Evolutionary conservation across 805 yeast genomes (phyloP), one percentile per base, ranked within the genome.

Genomic region (Komagataella pseudopastoris): DNA sequence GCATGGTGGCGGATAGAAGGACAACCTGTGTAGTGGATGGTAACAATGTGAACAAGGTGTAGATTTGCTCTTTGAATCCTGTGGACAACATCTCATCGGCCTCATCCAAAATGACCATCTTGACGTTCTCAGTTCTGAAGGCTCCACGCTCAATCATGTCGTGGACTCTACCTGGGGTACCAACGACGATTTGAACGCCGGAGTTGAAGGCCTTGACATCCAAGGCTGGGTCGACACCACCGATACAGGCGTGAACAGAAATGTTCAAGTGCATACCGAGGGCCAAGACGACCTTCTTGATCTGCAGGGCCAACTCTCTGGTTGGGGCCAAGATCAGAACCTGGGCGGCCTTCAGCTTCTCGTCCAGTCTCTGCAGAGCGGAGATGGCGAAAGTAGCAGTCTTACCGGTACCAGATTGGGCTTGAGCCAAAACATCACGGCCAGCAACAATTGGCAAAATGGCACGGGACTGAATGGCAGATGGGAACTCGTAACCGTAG

Each of bases 391-490:
- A 93, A 49, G 99, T 93, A 57, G 98, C 99, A 24, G 99, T 93
- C 74, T 93, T 93, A 71, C 99, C 99, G 49, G 99, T 93, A 71
- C 99, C 99, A 44, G 96, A 88, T 72, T 93, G 99, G 54, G 99
- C 98, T 74, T 93, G 99, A 55, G 99, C 99, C 56, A 93, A 81
- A 51, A 90, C 95, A 70, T 93, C 99, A 69, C 89, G 83, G 52
- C 96, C 96, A 64, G 82, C 83, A 61, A 89, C 85, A 69, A 93
- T 90, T 68, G 95, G 99, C 71, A 85, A 74, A 60, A 93, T 93
- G 56, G 98, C 99, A 70, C 99, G 82, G 65, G 89, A 90, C 75
- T 93, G 99, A 73, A 93, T 93, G 52, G 98, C 93, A 51, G 97
- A 89, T 58, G 99, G 99, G 51, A 81, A 80, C 73, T 91, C 98